These are phyloP conservation scores for Fistulina hepatica DNA, from an alignment of 1,284 basidiomycete species.

Conservation along the genomic window DNA sequence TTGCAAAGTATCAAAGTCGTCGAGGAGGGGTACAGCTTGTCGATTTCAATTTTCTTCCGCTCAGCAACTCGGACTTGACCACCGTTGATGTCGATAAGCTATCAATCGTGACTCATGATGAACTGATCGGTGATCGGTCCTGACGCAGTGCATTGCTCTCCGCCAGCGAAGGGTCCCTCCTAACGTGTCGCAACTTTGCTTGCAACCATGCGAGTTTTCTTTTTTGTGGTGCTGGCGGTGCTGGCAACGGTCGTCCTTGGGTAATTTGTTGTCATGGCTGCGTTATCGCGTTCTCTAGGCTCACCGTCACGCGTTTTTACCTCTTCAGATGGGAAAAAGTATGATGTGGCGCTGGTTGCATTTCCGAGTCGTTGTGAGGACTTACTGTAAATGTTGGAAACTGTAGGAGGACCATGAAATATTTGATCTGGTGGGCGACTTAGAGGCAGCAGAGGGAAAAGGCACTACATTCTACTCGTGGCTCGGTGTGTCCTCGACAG, in stretches of 20 bases:
- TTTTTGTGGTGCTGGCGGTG: conserved; percentile 32
- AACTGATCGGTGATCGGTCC: no score
- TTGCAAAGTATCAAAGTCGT: no score
- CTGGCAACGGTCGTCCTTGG: conserved; percentile 35
- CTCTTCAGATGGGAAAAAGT: conserved; percentile 58
- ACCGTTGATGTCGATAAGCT: no score
- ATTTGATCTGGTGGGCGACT: conserved; percentile 83
- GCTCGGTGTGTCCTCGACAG: conserved; percentile 63
- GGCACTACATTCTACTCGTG: conserved; percentile 87
- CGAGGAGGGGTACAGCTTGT: no score
- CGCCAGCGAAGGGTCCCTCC: no score
- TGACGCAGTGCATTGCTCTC: no score
- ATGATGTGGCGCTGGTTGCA: conserved; percentile 10
- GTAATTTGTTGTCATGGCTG: conserved; percentile 26
- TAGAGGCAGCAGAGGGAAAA: conserved; percentile 80
- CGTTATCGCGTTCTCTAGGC: conserved; percentile 3
- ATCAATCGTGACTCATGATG: no score
- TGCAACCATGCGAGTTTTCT: conserved; percentile 35
- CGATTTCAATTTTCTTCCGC: no score
- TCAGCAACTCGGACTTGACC: no score
- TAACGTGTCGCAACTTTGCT: no score
- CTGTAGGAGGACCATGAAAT: conserved; percentile 85
- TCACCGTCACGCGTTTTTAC: conserved; percentile 9
- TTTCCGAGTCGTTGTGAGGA: conserved; percentile 2
- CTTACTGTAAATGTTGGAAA: no score